A percentile compares a stretch with the other conserved stretches of the same genome.
phyloP scores from a whole-genome alignment of 2,329 filamentous ascomycete genomes.

The Paraphoma sp. region DNA sequence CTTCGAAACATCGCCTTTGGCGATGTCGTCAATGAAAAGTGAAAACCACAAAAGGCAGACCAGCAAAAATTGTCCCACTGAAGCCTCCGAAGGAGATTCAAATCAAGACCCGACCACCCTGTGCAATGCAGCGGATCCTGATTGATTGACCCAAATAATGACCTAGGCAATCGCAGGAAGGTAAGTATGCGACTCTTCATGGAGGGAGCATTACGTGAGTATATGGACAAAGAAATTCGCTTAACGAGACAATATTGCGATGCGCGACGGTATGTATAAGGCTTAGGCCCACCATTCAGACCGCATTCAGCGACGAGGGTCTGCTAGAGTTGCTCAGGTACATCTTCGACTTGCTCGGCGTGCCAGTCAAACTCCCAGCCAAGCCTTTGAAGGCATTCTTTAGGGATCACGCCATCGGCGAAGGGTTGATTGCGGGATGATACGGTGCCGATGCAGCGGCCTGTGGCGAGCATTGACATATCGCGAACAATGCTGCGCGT shows the following conservation, averaged over 20 bases:
- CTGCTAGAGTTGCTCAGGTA: slow-evolving; percentile 6
- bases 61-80: slow-evolving; percentile 39
- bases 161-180: slow-evolving; percentile 41
- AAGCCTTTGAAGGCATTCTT: slow-evolving; percentile 1
- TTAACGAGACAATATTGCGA: neutral
- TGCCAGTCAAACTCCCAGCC: slow-evolving; percentile 3
- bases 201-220: no score
- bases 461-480: neutral
- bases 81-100: slow-evolving; percentile 44
- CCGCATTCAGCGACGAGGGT: slow-evolving; percentile 9
- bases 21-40: no score
- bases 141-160: slow-evolving; percentile 36
- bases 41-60: no score
- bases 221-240: no score
- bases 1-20: no score
- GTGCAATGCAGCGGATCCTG: slow-evolving; percentile 46
- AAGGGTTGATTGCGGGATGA: slow-evolving; percentile 4
- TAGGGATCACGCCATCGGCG: slow-evolving; percentile 7
- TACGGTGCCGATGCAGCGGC: neutral
- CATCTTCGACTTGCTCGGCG: neutral
- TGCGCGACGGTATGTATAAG: neutral
- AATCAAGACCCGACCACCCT: slow-evolving; percentile 39
- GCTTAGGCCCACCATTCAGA: neutral
- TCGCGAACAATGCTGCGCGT: neutral
- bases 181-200: slow-evolving; percentile 21